Conservation (phyloP, 768 basidiomycete species). For the Imleria badia region DNA sequence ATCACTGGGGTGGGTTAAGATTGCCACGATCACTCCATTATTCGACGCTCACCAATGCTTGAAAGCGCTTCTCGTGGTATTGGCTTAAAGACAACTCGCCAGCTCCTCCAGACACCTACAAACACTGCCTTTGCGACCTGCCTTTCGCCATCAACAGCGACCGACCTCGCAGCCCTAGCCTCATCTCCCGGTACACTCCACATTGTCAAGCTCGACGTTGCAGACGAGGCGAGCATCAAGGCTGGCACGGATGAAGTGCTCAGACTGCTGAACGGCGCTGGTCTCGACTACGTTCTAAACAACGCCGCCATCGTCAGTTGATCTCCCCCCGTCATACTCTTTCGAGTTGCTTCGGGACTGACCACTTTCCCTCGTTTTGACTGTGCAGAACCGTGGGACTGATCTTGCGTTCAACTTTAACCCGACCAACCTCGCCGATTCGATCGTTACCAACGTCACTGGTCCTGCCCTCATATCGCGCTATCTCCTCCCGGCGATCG, state of each 20-base stretch:
- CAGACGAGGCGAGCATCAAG: conserved; percentile 26
- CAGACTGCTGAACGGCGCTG: no score
- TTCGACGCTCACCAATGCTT: no score
- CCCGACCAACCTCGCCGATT: conserved; percentile 11
- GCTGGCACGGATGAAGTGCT: conserved; percentile 10
- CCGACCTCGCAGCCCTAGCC: conserved; percentile 8
- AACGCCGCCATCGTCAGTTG: conserved; percentile 39
- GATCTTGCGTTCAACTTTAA: conserved; percentile 30
- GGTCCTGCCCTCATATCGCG: conserved; percentile 34
- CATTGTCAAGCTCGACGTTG: conserved; percentile 34
- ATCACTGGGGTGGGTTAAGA: conserved; percentile 4
- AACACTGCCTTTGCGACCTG: conserved; percentile 28
- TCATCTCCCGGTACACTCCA: conserved; percentile 27
- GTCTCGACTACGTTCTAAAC: conserved; percentile 17
- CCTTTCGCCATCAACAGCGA: conserved; percentile 19
- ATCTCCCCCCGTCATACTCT: background rate
- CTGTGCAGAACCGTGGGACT: conserved; percentile 15
- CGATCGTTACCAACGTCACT: conserved; percentile 32
- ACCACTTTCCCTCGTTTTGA: no score
- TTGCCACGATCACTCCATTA: background rate
- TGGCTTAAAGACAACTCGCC: conserved; percentile 10
- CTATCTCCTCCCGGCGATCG: conserved; percentile 35
- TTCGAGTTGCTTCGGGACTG: background rate
- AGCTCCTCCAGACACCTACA: conserved; percentile 9
- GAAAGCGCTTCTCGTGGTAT: conserved; percentile 11